Percentiles rank a stretch among this genome's conserved stretches.
phyloP scores from a whole-genome alignment of 257 asterid species.

The Mitragyna speciosa region DNA sequence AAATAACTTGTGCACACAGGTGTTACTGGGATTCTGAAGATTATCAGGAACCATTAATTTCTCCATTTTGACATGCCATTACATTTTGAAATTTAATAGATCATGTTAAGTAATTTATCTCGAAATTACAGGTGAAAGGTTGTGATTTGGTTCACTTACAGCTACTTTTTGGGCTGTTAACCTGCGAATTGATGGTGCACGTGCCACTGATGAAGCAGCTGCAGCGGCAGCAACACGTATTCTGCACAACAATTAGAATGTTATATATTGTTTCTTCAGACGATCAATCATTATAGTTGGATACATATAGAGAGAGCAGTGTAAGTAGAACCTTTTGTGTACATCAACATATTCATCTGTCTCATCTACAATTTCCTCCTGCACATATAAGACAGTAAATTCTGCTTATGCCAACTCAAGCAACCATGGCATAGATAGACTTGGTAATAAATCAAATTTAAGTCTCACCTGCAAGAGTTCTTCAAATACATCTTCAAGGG shows the following conservation, averaged over 20 bases:
- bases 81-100: not conserved
- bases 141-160: constrained; percentile 42
- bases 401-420: not conserved
- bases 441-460: not conserved
- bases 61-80: not conserved
- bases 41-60: not conserved
- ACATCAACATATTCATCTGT: constrained; percentile 92
- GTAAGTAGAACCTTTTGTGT: constrained; percentile 58
- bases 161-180: constrained; percentile 53
- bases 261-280: not conserved
- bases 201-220: constrained; percentile 84
- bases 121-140: not conserved
- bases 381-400: constrained; percentile 24
- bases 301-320: not conserved
- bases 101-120: not conserved
- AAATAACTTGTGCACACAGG: not conserved
- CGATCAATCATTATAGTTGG: constrained; percentile 3
- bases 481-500: constrained; percentile 94
- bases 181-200: constrained; percentile 77
- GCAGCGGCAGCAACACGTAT: constrained; percentile 95
- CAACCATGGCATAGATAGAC: not conserved
- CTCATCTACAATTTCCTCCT: constrained; percentile 97
- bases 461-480: constrained; percentile 80
- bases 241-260: constrained; percentile 41
- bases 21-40: not conserved